Evolutionary conservation across 2,329 filamentous ascomycete genomes (phyloP).

Genomic region (Pseudogymnoascus sp.): DNA sequence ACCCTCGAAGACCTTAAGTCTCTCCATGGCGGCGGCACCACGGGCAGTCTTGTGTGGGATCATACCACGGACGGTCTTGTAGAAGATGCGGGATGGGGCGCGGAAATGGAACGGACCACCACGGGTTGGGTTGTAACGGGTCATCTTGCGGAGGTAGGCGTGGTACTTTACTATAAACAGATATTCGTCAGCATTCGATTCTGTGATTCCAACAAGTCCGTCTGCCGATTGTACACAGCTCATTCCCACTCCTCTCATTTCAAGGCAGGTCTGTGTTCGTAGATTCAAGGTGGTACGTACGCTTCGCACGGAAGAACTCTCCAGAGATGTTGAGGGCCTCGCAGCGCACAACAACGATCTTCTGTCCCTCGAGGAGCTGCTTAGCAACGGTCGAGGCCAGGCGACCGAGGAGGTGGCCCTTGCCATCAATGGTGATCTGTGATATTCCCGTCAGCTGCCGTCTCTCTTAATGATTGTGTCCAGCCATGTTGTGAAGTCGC

Average conservation of each 20-base stretch:
- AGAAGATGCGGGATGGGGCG: conserved; percentile 98
- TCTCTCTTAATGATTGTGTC: neutral
- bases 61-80: conserved; percentile 99
- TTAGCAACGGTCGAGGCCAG: conserved; percentile 97
- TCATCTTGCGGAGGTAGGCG: conserved; percentile 99
- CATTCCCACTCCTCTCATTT: conserved; percentile 13
- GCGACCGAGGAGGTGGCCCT: conserved; percentile 99
- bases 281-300: conserved; percentile 57
- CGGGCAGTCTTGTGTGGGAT: conserved; percentile 99
- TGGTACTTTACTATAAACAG: conserved; percentile 91
- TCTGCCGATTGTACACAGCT: conserved; percentile 12
- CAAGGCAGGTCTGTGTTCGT: neutral
- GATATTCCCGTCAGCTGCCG: conserved; percentile 7
- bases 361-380: conserved; percentile 97
- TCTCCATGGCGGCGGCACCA: conserved; percentile 91
- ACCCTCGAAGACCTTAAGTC: conserved; percentile 99
- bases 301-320: conserved; percentile 99
- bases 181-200: conserved; percentile 37
- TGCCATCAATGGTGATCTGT: conserved; percentile 98
- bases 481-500: conserved; percentile 5
- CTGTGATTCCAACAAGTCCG: conserved; percentile 10
- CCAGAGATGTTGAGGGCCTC: conserved; percentile 99
- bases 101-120: conserved; percentile 99
- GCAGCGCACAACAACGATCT: conserved; percentile 98
- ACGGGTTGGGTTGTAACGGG: conserved; percentile 98